A percentile compares a stretch with the other conserved stretches of the same genome.
phyloP scores from a whole-genome alignment of 306 rosid species.

The Phaseolus lunatus region DNA sequence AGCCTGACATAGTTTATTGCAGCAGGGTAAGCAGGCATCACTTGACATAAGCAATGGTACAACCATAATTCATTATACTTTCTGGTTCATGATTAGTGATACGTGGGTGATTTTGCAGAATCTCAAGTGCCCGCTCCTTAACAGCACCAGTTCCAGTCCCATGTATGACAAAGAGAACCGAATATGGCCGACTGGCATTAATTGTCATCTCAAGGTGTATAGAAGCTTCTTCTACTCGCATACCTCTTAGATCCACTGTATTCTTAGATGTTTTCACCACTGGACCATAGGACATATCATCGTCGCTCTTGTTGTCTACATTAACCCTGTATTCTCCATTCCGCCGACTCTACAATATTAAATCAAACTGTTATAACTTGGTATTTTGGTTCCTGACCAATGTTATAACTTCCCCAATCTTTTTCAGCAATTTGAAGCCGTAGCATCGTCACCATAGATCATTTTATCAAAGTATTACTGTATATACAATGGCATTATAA shows the following conservation, averaged over 20 bases:
- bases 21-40: constrained; percentile 39
- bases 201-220: constrained; percentile 77
- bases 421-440: too few relatives aligned
- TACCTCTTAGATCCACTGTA: constrained; percentile 85
- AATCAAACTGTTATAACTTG: constrained; percentile 37
- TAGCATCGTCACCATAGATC: background rate
- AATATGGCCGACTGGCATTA: constrained; percentile 60
- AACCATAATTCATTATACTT: constrained; percentile 82
- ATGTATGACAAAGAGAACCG: constrained; percentile 83
- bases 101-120: constrained; percentile 69
- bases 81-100: constrained; percentile 76
- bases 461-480: background rate
- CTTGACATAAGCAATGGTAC: constrained; percentile 90
- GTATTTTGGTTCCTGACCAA: constrained; percentile 19
- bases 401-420: background rate
- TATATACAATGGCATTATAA: background rate
- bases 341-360: constrained; percentile 51
- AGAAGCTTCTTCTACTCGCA: constrained; percentile 87
- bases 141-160: constrained; percentile 94
- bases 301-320: constrained; percentile 46
- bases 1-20: constrained; percentile 32
- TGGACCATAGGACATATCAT: constrained; percentile 65
- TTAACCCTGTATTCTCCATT: constrained; percentile 48
- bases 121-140: constrained; percentile 69
- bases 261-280: constrained; percentile 84